phyloP scores from a whole-genome alignment of 2,329 filamentous ascomycete genomes.

The Monilinia polystroma region DNA sequence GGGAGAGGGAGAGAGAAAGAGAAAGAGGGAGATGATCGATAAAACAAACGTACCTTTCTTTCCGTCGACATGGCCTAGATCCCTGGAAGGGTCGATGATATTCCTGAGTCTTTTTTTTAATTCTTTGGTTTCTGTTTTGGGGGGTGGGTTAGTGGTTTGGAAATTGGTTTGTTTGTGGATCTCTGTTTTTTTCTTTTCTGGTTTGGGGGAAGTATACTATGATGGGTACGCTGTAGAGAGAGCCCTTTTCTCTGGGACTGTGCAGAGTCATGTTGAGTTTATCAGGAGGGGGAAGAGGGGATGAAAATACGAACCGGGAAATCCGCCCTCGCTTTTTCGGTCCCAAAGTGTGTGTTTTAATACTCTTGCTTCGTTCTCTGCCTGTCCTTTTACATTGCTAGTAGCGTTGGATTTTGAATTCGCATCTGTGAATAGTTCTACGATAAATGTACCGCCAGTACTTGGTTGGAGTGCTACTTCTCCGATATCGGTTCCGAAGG shows the following conservation, averaged over 20 bases:
- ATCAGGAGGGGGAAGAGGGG: background rate
- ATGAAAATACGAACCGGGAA: slow-evolving; percentile 59
- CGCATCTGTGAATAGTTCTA: slow-evolving; percentile 56
- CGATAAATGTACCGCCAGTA: slow-evolving; percentile 79
- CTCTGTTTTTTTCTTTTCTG: too few species aligned
- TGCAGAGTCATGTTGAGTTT: too few species aligned
- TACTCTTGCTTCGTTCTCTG: slow-evolving; percentile 31
- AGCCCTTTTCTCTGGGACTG: too few species aligned
- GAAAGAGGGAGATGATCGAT: background rate
- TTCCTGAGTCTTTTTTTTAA: slow-evolving; percentile 58
- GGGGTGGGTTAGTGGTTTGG: background rate
- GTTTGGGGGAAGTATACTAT: background rate
- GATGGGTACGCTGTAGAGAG: too few species aligned
- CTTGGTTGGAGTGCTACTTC: slow-evolving; percentile 85
- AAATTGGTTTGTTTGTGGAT: too few species aligned
- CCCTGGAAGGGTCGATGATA: slow-evolving; percentile 71
- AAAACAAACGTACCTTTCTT: slow-evolving; percentile 29
- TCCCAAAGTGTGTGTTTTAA: slow-evolving; percentile 74
- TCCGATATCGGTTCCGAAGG: slow-evolving; percentile 78
- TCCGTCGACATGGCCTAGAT: slow-evolving; percentile 80
- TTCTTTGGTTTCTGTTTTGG: slow-evolving; percentile 16
- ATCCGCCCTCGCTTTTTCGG: slow-evolving; percentile 80
- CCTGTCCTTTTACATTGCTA: background rate
- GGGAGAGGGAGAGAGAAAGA: background rate
- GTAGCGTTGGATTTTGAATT: background rate